Base-by-base conservation (phyloP, 176 grass and related monocot species). In the Zoysia japonica region DNA sequence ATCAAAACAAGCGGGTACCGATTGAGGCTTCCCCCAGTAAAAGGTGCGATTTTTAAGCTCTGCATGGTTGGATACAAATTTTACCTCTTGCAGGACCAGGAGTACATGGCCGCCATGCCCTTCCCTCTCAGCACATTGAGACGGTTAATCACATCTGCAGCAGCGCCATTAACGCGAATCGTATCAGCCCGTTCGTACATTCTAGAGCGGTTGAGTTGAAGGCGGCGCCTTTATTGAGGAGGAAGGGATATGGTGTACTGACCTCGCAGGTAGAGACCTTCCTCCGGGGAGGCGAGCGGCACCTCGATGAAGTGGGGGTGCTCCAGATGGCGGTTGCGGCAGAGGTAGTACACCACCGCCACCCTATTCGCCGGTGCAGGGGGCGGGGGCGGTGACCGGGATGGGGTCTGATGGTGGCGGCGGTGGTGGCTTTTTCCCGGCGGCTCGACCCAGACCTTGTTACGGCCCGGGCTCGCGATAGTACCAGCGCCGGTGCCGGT, bases 271-370 rank as follows among this genome's bases (percentile, higher is more conserved):
- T 91, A 95, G 76, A 99, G 96, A 36, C 92, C 90, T 10, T 99
- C 88, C 9, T 99, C 90, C 52, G 78, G 65, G 4, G 86, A 89
- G 65, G 90, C 89, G 70, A 91, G 86, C 19, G 96, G 88, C 76
- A 99, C 96, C 82, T 99, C 96, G 68, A 95, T 93, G 92, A 99
- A 99, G 87, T 99, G 96, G 11, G 96, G 96, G 69, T 99, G 96
- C 82, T 99, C 96, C 47, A 99, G 87, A 57, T 95, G 92, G 62
- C 90, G 92, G 82, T 87, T 99, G 54, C 86, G 82, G 83, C 82
- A 89, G 60, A 99, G 90, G 76, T 99, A 99, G 77, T 99, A 99
- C 47, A 99, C 96, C 17, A 99, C 96, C 3, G 96, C 86, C 11
- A 99, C 90, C 76, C 85, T 93, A 70, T 87, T 91, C 47, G 67